phyloP scores from a whole-genome alignment of 176 grass and related monocot species.

The Saccharum officinarum region DNA sequence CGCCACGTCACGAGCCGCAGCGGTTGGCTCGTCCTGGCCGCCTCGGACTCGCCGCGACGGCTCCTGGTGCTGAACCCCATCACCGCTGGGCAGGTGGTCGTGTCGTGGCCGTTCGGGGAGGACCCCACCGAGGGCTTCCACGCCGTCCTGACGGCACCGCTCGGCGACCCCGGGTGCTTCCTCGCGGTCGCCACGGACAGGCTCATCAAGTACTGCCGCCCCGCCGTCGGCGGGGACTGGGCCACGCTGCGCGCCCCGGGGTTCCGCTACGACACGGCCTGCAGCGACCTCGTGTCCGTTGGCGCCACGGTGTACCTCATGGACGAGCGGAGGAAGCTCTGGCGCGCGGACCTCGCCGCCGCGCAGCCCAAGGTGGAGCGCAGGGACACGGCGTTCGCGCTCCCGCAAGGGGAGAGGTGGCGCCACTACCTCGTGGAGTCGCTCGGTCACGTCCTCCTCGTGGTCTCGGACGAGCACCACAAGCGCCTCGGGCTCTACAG shows the following conservation, averaged over 20 bases:
- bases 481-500: slow-evolving; percentile 28
- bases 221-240: slow-evolving; percentile 9
- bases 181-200: slow-evolving; percentile 42
- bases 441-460: slow-evolving; percentile 45
- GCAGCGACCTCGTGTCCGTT: slow-evolving; percentile 37
- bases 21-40: slow-evolving; percentile 48
- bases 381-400: slow-evolving; percentile 36
- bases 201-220: slow-evolving; percentile 47
- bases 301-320: slow-evolving; percentile 40
- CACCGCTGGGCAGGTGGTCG: not conserved
- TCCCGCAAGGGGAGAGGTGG: not conserved
- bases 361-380: slow-evolving; percentile 35
- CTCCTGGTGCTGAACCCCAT: slow-evolving; percentile 38
- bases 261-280: slow-evolving; percentile 38
- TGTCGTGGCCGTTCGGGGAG: slow-evolving; percentile 45
- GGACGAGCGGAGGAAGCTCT: slow-evolving; percentile 42
- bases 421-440: slow-evolving; percentile 39
- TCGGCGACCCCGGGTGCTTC: slow-evolving; percentile 26
- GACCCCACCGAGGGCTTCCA: slow-evolving; percentile 19
- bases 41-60: slow-evolving; percentile 28
- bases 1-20: slow-evolving; percentile 35
- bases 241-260: slow-evolving; percentile 35
- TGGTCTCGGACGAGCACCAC: slow-evolving; percentile 41
- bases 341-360: slow-evolving; percentile 39
- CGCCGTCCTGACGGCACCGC: slow-evolving; percentile 31